Conservation (phyloP, 352 stramenopile genomes). For the Globisporangium perplexum region DNA sequence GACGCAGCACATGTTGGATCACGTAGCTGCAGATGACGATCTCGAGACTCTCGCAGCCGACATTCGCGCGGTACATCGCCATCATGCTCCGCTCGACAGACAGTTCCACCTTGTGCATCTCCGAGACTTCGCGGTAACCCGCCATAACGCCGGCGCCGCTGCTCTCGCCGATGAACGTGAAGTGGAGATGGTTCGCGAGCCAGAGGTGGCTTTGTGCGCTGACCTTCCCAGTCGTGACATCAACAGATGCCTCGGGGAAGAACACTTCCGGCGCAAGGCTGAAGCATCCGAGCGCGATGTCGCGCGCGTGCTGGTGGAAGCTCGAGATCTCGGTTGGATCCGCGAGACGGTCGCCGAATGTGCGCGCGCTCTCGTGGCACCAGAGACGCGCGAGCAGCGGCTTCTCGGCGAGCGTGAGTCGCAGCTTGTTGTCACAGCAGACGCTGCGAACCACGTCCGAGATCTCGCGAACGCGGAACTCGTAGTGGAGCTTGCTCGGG, state of each 20-base stretch:
- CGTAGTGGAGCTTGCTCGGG: slow-evolving; percentile 46
- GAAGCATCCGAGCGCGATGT: slow-evolving; percentile 42
- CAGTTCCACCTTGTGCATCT: slow-evolving; percentile 44
- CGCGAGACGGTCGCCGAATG: slow-evolving; percentile 46
- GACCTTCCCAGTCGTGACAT: slow-evolving; percentile 13
- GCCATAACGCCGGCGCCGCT: slow-evolving; percentile 28
- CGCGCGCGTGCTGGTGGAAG: slow-evolving; percentile 42
- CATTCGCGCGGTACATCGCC: slow-evolving; percentile 31
- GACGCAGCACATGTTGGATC: slow-evolving; percentile 47
- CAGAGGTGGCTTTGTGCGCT: slow-evolving; percentile 21
- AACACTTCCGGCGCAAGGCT: slow-evolving; percentile 34
- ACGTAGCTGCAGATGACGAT: slow-evolving; percentile 49
- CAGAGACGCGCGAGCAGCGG: slow-evolving; percentile 46
- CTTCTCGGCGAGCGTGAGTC: slow-evolving; percentile 38
- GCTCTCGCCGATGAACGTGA: slow-evolving; percentile 50
- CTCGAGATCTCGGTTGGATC: slow-evolving; percentile 21
- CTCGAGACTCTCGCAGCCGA: slow-evolving; percentile 28
- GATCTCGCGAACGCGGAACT: slow-evolving; percentile 33
- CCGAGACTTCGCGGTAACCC: slow-evolving; percentile 51
- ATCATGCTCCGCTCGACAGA: slow-evolving; percentile 56
- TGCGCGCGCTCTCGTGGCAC: slow-evolving; percentile 60
- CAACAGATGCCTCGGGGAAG: slow-evolving; percentile 14
- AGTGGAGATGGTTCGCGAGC: slow-evolving; percentile 43
- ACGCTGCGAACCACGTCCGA: slow-evolving; percentile 39
- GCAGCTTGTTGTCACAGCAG: slow-evolving; percentile 29